Evolutionary conservation across 192 early-diverging fungal species (phyloP), one percentile per base, ranked within the genome.

Genomic region (Glomus cerebriforme): DNA sequence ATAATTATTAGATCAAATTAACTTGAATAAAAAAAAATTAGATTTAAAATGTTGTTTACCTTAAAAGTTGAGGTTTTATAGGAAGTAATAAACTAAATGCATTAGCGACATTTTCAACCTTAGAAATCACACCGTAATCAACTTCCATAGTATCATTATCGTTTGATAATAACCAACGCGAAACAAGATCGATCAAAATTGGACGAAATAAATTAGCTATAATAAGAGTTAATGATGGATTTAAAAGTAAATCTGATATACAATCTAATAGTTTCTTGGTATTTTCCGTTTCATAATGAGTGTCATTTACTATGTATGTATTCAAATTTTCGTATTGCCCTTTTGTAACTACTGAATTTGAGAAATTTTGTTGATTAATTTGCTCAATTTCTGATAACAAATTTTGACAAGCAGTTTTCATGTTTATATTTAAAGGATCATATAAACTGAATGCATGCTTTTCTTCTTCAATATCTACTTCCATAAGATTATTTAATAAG

Each of bases 101-200:
- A 77, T 80, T 79, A 1, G 86, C 85, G 6, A 87, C 81, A 17
- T 75, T 62, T 78, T 78, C 77, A 35, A 73, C 24, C 76, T 79
- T 79, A 79, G 87, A 83, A 79, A 87, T 77, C 49, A 75, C 45
- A 72, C 85, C 70, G 26, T 85, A 63, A 62, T 81, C 83, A 34
- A 63, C 62, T 43, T 75, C 62, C 17, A 75, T 71, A 35, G 13
- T 73, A 27, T 71, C 72, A 70, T 60, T 80, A 69, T 35, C 35
- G 70, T 68, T 43, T 32, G 49, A 76, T 37, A 31, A 77, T 83
- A 86, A 86, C 94, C 93, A 95, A 62, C 96, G 90, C 19, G 92
- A 92, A 0, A 89, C 87, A 35, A 98, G 86, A 73, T 98, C 96
- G 29, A 96, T 86, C 9, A 95, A 85, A 17, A 98, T 80, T 3